Conservation (phyloP, 2,329 filamentous ascomycete species). For the Thelonectria olida region DNA sequence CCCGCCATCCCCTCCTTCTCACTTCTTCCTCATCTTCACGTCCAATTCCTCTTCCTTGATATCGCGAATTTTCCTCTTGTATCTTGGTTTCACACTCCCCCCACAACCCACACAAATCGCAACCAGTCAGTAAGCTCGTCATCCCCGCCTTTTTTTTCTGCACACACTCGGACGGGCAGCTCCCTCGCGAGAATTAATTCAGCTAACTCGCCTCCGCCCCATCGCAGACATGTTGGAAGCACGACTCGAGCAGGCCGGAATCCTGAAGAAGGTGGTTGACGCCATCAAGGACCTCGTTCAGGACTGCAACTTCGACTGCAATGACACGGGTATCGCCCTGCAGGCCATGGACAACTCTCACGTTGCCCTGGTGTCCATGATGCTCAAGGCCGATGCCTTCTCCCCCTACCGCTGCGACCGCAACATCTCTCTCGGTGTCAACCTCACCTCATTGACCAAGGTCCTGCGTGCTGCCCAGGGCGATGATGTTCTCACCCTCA, state of each 20-base stretch:
- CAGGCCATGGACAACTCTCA: constrained; percentile 99
- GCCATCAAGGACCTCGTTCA: constrained; percentile 99
- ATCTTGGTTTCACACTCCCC: neutral
- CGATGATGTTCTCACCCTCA: constrained; percentile 94
- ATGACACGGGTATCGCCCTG: constrained; percentile 97
- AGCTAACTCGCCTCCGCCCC: constrained; percentile 24
- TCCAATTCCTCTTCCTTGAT: neutral
- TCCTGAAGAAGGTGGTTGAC: constrained; percentile 98
- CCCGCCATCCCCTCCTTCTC: neutral
- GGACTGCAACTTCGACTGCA: constrained; percentile 99
- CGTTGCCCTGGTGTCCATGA: constrained; percentile 98
- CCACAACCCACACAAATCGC: neutral
- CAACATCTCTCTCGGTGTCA: constrained; percentile 97
- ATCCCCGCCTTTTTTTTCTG: constrained; percentile 13
- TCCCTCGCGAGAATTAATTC: neutral
- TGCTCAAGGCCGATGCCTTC: constrained; percentile 96
- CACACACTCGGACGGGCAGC: neutral
- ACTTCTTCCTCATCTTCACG: neutral
- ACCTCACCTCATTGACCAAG: constrained; percentile 95
- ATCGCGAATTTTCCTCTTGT: neutral
- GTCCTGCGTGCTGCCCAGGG: constrained; percentile 93
- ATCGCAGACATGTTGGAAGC: constrained; percentile 86
- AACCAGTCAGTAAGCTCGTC: constrained; percentile 14
- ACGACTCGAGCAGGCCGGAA: constrained; percentile 90
- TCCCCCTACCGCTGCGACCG: constrained; percentile 97